Evolutionary conservation across 1,139 yeast species (phyloP), one percentile per base, ranked within the genome.

Genomic region (Blastobotrys apis): DNA sequence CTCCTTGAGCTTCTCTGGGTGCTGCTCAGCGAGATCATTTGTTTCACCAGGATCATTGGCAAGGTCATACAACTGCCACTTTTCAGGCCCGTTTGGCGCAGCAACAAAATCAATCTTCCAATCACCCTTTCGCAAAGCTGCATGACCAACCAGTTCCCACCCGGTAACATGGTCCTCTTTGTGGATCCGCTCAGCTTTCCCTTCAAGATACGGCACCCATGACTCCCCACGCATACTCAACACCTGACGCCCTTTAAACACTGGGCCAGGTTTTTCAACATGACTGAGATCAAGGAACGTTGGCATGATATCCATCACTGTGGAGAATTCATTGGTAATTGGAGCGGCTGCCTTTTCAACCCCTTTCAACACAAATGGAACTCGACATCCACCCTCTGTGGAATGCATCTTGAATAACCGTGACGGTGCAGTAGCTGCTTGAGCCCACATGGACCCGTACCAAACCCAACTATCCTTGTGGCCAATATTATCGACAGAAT

Each of bases 401-500:
- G 77, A 66, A 73, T 76, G 74, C 64, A 64, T 64, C 53, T 76
- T 76, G 57, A 67, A 74, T 72, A 74, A 72, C 44, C 69, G 64
- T 33, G 71, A 65, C 3, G 81, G 81, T 1, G 80, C 78, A 15
- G 80, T 76, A 4, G 80, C 78, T 12, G 81, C 81, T 51, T 77
- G 81, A 0, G 81, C 81, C 81, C 81, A 77, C 54, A 76, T 73
- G 47, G 76, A 78, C 1, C 76, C 73, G 50, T 77, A 77, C 68
- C 71, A 73, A 4, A 68, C 71, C 54, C 73, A 77, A 2, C 79
- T 74, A 50, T 76, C 64, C 37, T 53, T 51, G 27, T 66, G 66
- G 4, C 81, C 81, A 46, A 77, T 67, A 55, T 76, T 77, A 2
- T 71, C 75, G 22, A 61, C 56, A 1, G 63, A 47, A 53, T 76